Evolutionary conservation across 2,329 filamentous ascomycete genomes (phyloP).

Genomic region (Thelonectria olida): DNA sequence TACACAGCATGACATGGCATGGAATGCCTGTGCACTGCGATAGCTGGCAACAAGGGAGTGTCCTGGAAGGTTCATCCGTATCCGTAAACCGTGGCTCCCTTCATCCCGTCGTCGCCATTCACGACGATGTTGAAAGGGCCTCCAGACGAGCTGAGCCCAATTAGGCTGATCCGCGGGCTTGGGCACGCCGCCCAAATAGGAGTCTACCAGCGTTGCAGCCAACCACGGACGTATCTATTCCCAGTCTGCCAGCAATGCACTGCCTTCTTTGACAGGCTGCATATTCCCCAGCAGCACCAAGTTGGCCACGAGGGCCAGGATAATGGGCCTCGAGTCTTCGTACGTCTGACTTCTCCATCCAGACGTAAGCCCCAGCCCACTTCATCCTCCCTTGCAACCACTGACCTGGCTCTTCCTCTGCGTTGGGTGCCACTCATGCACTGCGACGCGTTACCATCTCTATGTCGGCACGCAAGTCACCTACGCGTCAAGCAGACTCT

Average conservation of each 20-base stretch:
- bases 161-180: constrained; percentile 1
- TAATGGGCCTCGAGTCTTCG: neutral
- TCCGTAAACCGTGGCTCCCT: neutral
- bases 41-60: neutral
- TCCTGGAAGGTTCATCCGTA: constrained; percentile 1
- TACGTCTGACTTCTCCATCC: constrained; percentile 2
- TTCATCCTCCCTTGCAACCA: constrained; percentile 2
- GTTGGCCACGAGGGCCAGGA: neutral
- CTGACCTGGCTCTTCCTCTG: constrained; percentile 5
- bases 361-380: constrained; percentile 18
- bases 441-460: constrained; percentile 16
- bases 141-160: constrained; percentile 2
- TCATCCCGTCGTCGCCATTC: constrained; percentile 4
- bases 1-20: constrained; percentile 19
- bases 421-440: constrained; percentile 4
- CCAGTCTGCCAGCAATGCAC: constrained; percentile 5
- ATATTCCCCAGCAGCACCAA: constrained; percentile 9
- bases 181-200: neutral
- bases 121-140: neutral
- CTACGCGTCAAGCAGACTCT: constrained; percentile 14
- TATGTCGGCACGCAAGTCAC: constrained; percentile 18
- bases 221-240: constrained; percentile 1
- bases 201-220: neutral
- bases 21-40: constrained; percentile 12
- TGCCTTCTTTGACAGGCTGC: constrained; percentile 1